Conservation (phyloP, 768 basidiomycete genomes). For the Brasilioporus rufonigricans region DNA sequence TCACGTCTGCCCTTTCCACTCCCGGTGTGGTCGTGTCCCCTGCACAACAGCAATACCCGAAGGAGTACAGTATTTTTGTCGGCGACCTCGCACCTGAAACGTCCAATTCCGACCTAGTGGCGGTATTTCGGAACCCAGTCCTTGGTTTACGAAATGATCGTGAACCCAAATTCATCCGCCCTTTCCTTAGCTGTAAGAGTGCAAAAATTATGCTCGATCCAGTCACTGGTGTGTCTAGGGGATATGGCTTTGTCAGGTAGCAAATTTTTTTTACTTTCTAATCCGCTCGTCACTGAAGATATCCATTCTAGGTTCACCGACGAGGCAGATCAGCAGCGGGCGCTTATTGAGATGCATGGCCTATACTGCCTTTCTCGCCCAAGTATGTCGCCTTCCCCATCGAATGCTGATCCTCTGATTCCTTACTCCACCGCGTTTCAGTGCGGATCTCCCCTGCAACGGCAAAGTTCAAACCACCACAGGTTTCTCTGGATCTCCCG, state of each 20-base stretch:
- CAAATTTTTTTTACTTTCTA: background rate
- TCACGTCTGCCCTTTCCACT: slow-evolving; percentile 31
- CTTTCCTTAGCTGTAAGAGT: slow-evolving; percentile 90
- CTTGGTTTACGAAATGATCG: slow-evolving; percentile 82
- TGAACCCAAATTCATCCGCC: slow-evolving; percentile 84
- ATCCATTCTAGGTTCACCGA: slow-evolving; percentile 68
- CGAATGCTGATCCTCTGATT: background rate
- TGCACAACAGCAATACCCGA: slow-evolving; percentile 59
- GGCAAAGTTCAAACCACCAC: slow-evolving; percentile 76
- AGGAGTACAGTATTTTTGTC: slow-evolving; percentile 93
- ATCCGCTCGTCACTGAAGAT: slow-evolving; percentile 6
- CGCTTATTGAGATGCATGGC: slow-evolving; percentile 89
- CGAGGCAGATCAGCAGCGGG: slow-evolving; percentile 85
- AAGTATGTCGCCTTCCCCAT: slow-evolving; percentile 49
- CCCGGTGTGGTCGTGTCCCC: slow-evolving; percentile 27
- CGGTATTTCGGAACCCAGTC: slow-evolving; percentile 87
- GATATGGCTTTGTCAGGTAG: slow-evolving; percentile 92
- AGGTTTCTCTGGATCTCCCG: slow-evolving; percentile 42
- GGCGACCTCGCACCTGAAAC: slow-evolving; percentile 92
- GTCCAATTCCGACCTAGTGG: slow-evolving; percentile 93
- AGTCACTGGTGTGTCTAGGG: slow-evolving; percentile 81
- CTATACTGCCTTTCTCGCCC: slow-evolving; percentile 86
- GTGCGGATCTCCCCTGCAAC: slow-evolving; percentile 92
- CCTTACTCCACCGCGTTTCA: slow-evolving; percentile 38
- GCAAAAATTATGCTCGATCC: slow-evolving; percentile 96